Conservation (phyloP, 164 flowering plant genomes). For the grape (Vitis vinifera) region DNA sequence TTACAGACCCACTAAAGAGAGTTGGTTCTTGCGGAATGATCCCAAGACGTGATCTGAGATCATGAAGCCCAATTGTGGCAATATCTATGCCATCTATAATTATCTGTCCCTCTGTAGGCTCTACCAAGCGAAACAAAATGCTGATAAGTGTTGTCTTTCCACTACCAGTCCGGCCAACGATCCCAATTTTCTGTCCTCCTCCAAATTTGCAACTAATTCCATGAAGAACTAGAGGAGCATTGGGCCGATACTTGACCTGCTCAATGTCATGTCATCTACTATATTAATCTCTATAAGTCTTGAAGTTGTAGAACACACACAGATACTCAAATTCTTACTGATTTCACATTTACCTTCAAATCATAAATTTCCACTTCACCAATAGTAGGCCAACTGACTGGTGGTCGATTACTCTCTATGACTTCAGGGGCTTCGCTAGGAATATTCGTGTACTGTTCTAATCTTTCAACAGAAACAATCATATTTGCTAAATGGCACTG, state of each 20-base stretch:
- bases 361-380: conserved; percentile 64
- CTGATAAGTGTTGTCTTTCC: conserved; percentile 76
- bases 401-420: conserved; percentile 43
- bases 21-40: conserved; percentile 83
- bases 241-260: conserved; percentile 67
- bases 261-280: conserved; percentile 1
- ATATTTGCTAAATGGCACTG: conserved; percentile 57
- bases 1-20: conserved; percentile 59
- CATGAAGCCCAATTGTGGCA: conserved; percentile 71
- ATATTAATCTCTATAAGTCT: too few relatives aligned
- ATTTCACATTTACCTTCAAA: conserved; percentile 35
- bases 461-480: conserved; percentile 72
- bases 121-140: conserved; percentile 67
- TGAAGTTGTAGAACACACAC: too few relatives aligned
- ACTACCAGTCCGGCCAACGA: conserved; percentile 86
- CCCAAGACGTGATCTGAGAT: conserved; percentile 59
- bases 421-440: conserved; percentile 68
- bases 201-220: conserved; percentile 64
- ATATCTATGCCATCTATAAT: conserved; percentile 60
- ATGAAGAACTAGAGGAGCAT: conserved; percentile 63
- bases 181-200: conserved; percentile 73
- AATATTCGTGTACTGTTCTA: conserved; percentile 66
- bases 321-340: too few relatives aligned
- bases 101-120: conserved; percentile 59
- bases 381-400: conserved; percentile 50